phyloP scores from a whole-genome alignment of 2,329 filamentous ascomycete genomes.

The Fusarium sp. region DNA sequence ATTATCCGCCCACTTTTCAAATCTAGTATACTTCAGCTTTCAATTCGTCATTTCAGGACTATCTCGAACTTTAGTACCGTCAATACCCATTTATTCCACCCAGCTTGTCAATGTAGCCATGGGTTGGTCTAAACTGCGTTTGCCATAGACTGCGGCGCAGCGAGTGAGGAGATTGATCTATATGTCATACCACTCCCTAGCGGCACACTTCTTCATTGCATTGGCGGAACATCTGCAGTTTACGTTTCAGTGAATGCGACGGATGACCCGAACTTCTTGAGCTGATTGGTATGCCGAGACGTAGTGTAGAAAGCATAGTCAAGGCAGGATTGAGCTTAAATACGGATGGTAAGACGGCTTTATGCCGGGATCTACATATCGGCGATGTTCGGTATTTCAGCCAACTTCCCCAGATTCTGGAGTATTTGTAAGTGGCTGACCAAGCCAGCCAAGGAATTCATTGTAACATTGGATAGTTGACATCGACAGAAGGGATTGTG shows the following conservation, averaged over 20 bases:
- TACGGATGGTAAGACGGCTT: slow-evolving; percentile 1
- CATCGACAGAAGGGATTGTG: background rate
- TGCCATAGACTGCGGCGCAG: no score
- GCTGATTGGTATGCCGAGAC: background rate
- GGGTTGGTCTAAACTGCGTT: no score
- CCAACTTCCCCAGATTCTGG: background rate
- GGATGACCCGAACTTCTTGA: fast-evolving
- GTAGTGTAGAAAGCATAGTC: background rate
- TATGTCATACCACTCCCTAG: no score
- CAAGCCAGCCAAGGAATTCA: background rate
- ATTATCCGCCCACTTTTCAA: no score
- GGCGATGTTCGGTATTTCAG: background rate
- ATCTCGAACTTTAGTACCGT: no score
- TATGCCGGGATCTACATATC: slow-evolving; percentile 6
- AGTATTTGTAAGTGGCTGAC: no score
- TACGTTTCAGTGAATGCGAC: background rate
- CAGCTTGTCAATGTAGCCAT: no score
- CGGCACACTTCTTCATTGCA: background rate
- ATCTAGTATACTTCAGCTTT: no score
- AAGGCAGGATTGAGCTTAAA: background rate
- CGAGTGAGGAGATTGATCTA: no score
- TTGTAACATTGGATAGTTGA: background rate
- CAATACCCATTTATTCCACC: no score
- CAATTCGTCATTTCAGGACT: no score
- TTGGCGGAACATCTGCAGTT: background rate